Evolutionary conservation across 78 protist species (phyloP), one percentile per base, ranked within the genome.

Genomic region (Dictyostelium discoideum): DNA sequence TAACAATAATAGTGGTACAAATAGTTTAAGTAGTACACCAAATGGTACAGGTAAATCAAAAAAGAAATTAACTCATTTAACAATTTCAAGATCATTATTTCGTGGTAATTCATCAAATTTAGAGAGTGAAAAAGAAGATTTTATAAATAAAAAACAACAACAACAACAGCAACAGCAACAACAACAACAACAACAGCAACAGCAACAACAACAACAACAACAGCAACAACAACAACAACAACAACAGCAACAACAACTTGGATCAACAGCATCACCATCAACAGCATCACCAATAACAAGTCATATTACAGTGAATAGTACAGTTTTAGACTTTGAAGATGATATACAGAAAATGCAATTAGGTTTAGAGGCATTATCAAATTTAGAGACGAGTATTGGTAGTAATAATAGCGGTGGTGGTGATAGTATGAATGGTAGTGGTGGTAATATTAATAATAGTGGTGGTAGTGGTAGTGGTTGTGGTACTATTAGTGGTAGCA

Each of bases 71-170:
- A 63, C n/a, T 39, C 46, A 46, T 39, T 8, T 37, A 6, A 84
- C 87, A 6, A 54, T 84, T 16, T 84, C 87, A 3, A 60, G 87
- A 60, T 29, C 78, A 60, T 42, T 84, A 65, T 84, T 42, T 60
- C 32, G 87, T 32, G 87, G 87, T 60, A 54, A 84, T 63, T 84
- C 87, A 37, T 84, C 87, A 29, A 84, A 84, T 84, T 32, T 84
- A 84, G 87, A 84, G 22, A 39, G 63, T 22, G 78, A 60, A 54
- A 46, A 60, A 37, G 77, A 60, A 32, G 77, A 79, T 44, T 79
- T 79, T 46, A 77, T 40, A 77, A 77, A 77, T 16, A 29, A 77
- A 77, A 29, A 77, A 77, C 83, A 77, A 40, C 82, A 39, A 13
- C 26, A 29, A 18, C 42, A 29, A 11, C 82, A 76, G 16, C 26